Evolutionary conservation across 2,329 filamentous ascomycete genomes (phyloP).

Genomic region (Ceratocystis papillata): DNA sequence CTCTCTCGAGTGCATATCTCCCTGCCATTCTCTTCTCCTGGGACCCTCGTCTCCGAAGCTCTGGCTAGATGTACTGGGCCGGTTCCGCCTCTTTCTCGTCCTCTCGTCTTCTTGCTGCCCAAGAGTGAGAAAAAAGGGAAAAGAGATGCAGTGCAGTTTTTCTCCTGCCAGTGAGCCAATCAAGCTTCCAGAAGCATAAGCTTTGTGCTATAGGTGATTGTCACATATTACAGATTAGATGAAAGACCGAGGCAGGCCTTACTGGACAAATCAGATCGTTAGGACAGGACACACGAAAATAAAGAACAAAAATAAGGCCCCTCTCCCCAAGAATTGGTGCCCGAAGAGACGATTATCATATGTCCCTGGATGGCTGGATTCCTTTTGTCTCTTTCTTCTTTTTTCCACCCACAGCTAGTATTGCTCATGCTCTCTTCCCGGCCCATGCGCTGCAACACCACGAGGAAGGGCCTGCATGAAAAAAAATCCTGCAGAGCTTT

Average conservation of each 20-base stretch:
- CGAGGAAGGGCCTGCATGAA: conserved; percentile 1
- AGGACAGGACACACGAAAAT: neutral
- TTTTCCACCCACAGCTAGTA: neutral
- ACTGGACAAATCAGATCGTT: neutral
- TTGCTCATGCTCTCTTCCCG: conserved; percentile 6
- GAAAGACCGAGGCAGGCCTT: neutral
- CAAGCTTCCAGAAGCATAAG: conserved; percentile 4
- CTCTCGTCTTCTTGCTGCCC: conserved; percentile 2
- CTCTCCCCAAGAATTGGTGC: neutral
- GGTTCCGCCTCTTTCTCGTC: neutral
- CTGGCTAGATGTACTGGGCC: neutral
- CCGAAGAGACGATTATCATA: neutral
- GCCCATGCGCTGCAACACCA: conserved; percentile 4
- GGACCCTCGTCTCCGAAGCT: neutral
- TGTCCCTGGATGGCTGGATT: neutral
- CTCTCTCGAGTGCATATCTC: no score
- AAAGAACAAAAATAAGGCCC: neutral
- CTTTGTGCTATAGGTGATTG: neutral
- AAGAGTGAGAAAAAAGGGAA: neutral
- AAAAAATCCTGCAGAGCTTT: neutral
- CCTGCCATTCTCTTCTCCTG: no score
- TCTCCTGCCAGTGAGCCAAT: neutral
- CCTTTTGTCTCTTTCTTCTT: neutral
- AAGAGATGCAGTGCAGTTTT: neutral
- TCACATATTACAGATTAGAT: neutral